Base-by-base conservation (phyloP, 1,284 basidiomycete genomes). In the Cryptococcus maquisensis region DNA sequence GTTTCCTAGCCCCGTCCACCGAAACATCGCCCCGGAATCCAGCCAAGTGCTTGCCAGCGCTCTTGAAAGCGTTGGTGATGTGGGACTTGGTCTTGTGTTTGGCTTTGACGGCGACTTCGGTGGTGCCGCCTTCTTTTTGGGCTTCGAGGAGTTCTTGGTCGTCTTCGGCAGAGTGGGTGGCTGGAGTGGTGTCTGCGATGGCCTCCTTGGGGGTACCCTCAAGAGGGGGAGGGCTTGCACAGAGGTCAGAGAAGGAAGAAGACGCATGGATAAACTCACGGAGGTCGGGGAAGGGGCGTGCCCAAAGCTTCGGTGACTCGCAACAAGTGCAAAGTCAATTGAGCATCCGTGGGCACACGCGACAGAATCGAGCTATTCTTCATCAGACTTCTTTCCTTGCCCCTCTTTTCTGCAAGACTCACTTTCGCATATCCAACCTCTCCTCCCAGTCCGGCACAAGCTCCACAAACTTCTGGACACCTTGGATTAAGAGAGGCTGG, bases 321-420 rank as follows among this genome's bases (percentile, higher is more conserved):
- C 3, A 82, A 67, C 28, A 83, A 65, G 32, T 81, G 80, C 4
- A 83, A 67, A 0, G 80, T 80, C 39, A 83, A 75, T 59, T 83
- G 82, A 4, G 81, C 80, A 58, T 83, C 80, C 45, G 82, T 83
- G 3, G 82, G 82, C 0, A 82, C 81, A 10, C 80, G 77, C 21
- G 73, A 77, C 16, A 82, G 66, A 38, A 83, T 61, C 3, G 79
- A 79, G 68, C 79, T 81, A 47, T 20, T 24, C 18, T 38, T 38
- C 38, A 38, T 36, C 42, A n/a, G 13, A 10, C 3, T 49, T 42
- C 16, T 24, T n/a, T 37, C 35, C 16, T 18, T 5, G 8, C 13
- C 5, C n/a, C 32, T 18, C 2, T 61, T 18, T 32, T 28, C 15
- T 12, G 3, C 16, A 8, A 57, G 45, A 64, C 71, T 57, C 60